Conservation (phyloP, 2,329 filamentous ascomycete species). For the Alternaria novae-zelandiae region DNA sequence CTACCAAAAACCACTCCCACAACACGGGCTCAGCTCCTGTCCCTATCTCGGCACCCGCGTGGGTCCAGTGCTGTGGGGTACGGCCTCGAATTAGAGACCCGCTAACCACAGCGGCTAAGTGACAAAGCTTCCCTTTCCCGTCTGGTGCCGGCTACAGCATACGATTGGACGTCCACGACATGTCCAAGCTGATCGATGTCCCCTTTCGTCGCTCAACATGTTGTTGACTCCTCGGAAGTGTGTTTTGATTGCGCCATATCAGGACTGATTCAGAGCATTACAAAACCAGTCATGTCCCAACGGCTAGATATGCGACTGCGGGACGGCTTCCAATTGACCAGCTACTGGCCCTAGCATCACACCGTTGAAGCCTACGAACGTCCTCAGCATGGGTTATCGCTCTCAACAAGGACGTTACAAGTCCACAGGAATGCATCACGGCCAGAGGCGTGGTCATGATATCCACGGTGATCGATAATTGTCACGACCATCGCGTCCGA, state of each 20-base stretch:
- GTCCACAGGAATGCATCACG: background rate
- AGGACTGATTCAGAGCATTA: background rate
- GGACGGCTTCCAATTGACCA: constrained; percentile 1
- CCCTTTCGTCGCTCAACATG: constrained; percentile 7
- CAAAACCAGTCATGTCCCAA: background rate
- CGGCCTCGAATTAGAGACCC: constrained; percentile 10
- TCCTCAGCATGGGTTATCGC: background rate
- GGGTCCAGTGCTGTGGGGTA: constrained; percentile 14
- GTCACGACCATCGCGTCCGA: background rate
- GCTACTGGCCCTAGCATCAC: background rate
- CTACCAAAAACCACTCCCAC: constrained; percentile 11
- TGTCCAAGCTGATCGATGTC: constrained; percentile 8
- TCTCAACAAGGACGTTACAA: background rate
- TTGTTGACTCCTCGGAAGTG: constrained; percentile 3
- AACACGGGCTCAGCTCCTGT: constrained; percentile 1
- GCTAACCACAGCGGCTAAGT: constrained; percentile 14
- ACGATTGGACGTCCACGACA: constrained; percentile 8
- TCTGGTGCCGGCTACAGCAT: background rate
- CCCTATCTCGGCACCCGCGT: constrained; percentile 6
- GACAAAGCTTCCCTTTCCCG: constrained; percentile 12
- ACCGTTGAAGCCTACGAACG: background rate
- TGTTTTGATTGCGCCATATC: background rate
- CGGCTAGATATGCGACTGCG: background rate
- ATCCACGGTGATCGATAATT: background rate
- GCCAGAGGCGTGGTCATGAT: background rate